Conservation (phyloP, 805 yeast genomes). For the Wickerhamiella lipophila region DNA sequence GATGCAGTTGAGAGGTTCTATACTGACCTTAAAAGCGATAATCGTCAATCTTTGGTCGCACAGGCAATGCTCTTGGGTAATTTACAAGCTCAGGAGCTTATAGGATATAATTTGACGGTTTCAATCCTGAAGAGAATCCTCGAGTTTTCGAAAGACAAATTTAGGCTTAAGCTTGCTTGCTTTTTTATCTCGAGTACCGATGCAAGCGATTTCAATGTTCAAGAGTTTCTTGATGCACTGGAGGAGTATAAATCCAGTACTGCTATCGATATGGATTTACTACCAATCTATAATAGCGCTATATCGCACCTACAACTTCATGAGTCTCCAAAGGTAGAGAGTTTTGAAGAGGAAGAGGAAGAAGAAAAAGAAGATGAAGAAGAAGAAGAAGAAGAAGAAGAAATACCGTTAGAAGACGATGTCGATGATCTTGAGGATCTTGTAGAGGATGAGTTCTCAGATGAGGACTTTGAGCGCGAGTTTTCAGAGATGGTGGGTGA, state of each 20-base stretch:
- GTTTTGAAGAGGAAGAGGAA: background rate
- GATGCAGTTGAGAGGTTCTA: background rate
- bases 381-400: constrained; percentile 2
- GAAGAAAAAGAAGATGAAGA: background rate
- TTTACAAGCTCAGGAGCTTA: constrained; percentile 2
- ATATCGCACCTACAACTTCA: background rate
- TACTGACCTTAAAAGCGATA: background rate
- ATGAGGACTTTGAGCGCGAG: background rate
- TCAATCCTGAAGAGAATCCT: background rate
- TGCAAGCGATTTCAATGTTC: background rate
- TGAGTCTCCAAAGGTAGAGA: background rate
- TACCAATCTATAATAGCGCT: background rate
- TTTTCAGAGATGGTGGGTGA: background rate
- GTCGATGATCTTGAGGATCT: background rate
- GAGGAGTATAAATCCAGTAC: background rate
- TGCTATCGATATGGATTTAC: background rate
- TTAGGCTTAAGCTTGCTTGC: constrained; percentile 9
- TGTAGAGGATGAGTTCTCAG: background rate
- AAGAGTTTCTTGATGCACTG: background rate
- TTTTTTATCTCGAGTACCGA: background rate
- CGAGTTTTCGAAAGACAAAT: background rate
- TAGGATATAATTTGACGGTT: background rate
- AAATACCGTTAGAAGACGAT: background rate
- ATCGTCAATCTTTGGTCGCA: background rate
- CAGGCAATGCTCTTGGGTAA: background rate